These are phyloP conservation scores for Calamus simplicifolius DNA, from an alignment of 176 grass and related monocot species.

Conservation along the genomic window DNA sequence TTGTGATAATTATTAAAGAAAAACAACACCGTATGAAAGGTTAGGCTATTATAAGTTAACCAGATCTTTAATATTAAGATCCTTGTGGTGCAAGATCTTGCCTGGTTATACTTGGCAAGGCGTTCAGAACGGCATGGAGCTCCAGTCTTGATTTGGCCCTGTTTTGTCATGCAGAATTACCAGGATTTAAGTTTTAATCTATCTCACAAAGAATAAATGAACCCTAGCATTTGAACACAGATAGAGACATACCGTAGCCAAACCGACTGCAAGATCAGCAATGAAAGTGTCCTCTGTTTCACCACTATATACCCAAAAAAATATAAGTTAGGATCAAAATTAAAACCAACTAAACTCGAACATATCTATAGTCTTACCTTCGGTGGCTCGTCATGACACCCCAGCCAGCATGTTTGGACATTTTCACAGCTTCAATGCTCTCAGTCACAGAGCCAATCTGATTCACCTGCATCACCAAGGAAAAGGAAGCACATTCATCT, in stretches of 20 bases:
- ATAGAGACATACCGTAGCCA: conserved; percentile 51
- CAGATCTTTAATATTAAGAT: too few species aligned
- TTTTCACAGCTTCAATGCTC: conserved; percentile 89
- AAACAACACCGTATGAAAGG: too few species aligned
- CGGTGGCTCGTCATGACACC: conserved; percentile 93
- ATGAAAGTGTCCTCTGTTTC: conserved; percentile 96
- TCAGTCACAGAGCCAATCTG: conserved; percentile 93
- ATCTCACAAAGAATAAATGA: too few species aligned
- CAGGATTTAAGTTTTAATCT: too few species aligned
- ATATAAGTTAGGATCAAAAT: conserved; percentile 8
- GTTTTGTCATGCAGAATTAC: conserved; percentile 10
- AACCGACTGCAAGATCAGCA: conserved; percentile 79
- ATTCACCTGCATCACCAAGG: conserved; percentile 44
- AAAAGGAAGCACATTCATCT: neutral
- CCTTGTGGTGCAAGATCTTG: neutral
- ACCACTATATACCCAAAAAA: conserved; percentile 37
- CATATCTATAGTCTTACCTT: conserved; percentile 32
- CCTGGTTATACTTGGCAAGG: conserved; percentile 97
- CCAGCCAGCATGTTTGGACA: conserved; percentile 81
- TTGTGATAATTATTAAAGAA: too few species aligned
- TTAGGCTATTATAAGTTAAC: too few species aligned
- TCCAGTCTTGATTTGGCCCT: conserved; percentile 95
- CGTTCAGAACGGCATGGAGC: conserved; percentile 90
- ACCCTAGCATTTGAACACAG: too few species aligned
- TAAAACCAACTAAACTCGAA: neutral